Conservation (phyloP, 176 grass and related monocot genomes). For the Themeda triandra region DNA sequence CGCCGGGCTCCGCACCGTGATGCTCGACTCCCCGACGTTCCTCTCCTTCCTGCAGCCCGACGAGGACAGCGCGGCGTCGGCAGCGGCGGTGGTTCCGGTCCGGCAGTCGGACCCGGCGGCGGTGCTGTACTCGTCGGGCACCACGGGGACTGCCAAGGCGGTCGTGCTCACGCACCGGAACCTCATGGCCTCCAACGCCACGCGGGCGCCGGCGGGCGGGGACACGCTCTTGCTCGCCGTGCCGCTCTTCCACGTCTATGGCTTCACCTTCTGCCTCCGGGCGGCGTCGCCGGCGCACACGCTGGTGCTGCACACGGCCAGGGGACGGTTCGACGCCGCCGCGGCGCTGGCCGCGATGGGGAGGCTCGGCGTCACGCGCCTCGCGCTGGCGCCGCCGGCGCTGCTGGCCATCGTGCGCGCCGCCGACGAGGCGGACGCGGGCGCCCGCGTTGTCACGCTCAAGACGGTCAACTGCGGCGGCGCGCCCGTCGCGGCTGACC, state of each 20-base stretch:
- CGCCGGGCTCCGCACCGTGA: background rate
- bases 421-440: background rate
- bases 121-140: background rate
- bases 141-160: background rate
- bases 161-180: background rate
- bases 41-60: constrained; percentile 3
- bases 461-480: constrained; percentile 28
- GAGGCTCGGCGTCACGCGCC: no score
- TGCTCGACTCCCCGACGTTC: constrained; percentile 37
- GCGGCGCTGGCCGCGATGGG: no score
- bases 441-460: background rate
- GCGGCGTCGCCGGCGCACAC: no score
- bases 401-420: constrained; percentile 29
- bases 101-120: constrained; percentile 42
- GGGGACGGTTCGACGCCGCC: no score
- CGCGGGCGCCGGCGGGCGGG: background rate
- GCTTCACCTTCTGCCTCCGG: no score
- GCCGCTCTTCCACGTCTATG: no score
- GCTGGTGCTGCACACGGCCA: no score
- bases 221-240: constrained; percentile 36
- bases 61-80: background rate
- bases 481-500: background rate
- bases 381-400: constrained; percentile 37
- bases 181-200: background rate
- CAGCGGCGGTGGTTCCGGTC: background rate